A percentile compares a stretch with the other conserved stretches of the same genome.
phyloP scores from a whole-genome alignment of 2,329 filamentous ascomycete genomes.

The Pseudohalonectria lignicola region DNA sequence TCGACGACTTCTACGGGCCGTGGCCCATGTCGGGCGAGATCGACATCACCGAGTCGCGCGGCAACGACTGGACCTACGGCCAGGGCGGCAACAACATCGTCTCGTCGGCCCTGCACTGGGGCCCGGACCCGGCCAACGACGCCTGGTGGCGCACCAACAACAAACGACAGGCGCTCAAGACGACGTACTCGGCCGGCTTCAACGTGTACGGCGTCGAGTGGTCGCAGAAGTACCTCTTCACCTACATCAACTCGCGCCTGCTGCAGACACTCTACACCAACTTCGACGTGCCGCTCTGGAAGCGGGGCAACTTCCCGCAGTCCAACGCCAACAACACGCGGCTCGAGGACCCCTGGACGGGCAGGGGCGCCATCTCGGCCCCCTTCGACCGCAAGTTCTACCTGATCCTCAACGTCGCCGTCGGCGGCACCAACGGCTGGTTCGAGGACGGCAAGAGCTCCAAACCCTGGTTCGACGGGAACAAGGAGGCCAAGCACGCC shows the following conservation, averaged over 20 bases:
- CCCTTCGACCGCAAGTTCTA: conserved; percentile 72
- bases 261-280: conserved; percentile 72
- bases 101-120: conserved; percentile 74
- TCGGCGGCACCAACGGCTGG: conserved; percentile 74
- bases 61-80: conserved; percentile 67
- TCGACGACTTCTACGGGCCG: conserved; percentile 56
- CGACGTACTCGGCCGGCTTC: conserved; percentile 56
- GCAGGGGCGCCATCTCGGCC: conserved; percentile 48
- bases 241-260: conserved; percentile 70
- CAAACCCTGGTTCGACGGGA: conserved; percentile 72
- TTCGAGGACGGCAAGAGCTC: conserved; percentile 60
- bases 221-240: conserved; percentile 82
- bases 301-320: conserved; percentile 54
- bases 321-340: conserved; percentile 52
- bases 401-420: conserved; percentile 64
- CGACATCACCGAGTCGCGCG: conserved; percentile 70
- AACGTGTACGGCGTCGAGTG: conserved; percentile 78
- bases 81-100: conserved; percentile 75
- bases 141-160: conserved; percentile 77
- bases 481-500: conserved; percentile 55
- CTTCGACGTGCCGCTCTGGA: conserved; percentile 58
- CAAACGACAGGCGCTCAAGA: conserved; percentile 64
- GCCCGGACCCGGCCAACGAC: conserved; percentile 60
- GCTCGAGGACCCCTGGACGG: conserved; percentile 51
- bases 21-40: conserved; percentile 80